Base-by-base conservation (phyloP, 75 land plant genomes). In the Isoetes taiwanensis region DNA sequence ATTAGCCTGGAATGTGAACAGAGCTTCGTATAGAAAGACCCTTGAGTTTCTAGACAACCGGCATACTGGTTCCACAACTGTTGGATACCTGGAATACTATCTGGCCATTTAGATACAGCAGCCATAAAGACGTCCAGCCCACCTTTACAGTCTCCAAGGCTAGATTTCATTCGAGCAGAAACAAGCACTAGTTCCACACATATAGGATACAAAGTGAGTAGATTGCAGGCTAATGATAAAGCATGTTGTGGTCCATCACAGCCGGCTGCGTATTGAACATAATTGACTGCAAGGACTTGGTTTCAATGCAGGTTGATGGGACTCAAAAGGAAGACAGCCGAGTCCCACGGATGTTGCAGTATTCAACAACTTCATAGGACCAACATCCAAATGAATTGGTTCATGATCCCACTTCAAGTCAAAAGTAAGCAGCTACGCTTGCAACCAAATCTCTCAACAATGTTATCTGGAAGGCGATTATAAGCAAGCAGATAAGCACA, bases 51-150 rank as follows among this genome's bases (percentile, higher is more conserved):
- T n/a, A n/a, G n/a, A n/a, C n/a, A n/a, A n/a, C 61, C 77, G 23
- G 62, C 63, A 67, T 80, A 91, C 63, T 85, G 88, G 54, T 81
- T 78, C 97, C 97, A 91, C 54, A 91, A 50, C 37, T 69, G 63
- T 38, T 88, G 89, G 34, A 78, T 63, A 8, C 88, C 94, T 64
- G 71, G 64, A 4, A 37, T 35, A 25, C 72, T 69, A 30, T 67
- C 61, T 26, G 83, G 85, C 88, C 85, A 91, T 29, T 61, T 62
- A 34, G 24, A 21, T 23, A 91, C 32, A 1, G 76, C 79, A 24
- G 65, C 66, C 50, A 86, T 73, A 76, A 86, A 90, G 29, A 72
- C 71, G 6, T 37, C 41, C 35, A 70, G 57, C 58, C 67, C 56
- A 5, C 53, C 34, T 41, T 26, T 57, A 2, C 54, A 52, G 9